Conservation (phyloP, 768 basidiomycete genomes). For the Xanthoconium stramineum region DNA sequence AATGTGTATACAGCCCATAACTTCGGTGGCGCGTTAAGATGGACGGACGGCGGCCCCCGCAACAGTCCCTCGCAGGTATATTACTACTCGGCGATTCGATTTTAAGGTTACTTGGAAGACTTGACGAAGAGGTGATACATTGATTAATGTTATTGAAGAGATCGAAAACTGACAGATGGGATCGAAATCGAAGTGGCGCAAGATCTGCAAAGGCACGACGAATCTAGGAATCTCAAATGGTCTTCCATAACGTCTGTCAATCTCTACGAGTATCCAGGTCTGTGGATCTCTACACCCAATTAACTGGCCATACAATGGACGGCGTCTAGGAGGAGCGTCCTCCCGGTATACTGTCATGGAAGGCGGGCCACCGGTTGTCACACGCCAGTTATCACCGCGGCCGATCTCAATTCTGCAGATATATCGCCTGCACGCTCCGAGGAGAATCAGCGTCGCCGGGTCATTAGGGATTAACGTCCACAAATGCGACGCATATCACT, state of each 20-base stretch:
- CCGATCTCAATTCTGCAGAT: slow-evolving; percentile 14
- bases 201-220: slow-evolving; percentile 22
- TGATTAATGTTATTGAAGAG: slow-evolving; percentile 17
- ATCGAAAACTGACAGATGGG: slow-evolving; percentile 12
- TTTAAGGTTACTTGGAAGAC: slow-evolving; percentile 17
- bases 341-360: slow-evolving; percentile 12
- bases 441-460: slow-evolving; percentile 16
- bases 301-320: slow-evolving; percentile 6
- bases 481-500: slow-evolving; percentile 2
- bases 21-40: slow-evolving; percentile 14
- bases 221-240: slow-evolving; percentile 16
- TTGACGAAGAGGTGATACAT: slow-evolving; percentile 15
- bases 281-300: slow-evolving; percentile 19
- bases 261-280: slow-evolving; percentile 17
- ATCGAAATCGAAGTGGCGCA: slow-evolving; percentile 18
- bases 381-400: slow-evolving; percentile 24
- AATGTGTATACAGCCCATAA: slow-evolving; percentile 16
- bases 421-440: slow-evolving; percentile 17
- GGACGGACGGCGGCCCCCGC: slow-evolving; percentile 1
- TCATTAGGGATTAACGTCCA: slow-evolving; percentile 24
- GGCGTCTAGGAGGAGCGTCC: slow-evolving; percentile 14
- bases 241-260: slow-evolving; percentile 22
- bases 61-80: neutral
- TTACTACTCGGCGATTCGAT: slow-evolving; percentile 12
- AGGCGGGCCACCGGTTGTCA: slow-evolving; percentile 3